Conservation (phyloP, 192 early-diverging fungal genomes). For the Backusella tarrabulga region DNA sequence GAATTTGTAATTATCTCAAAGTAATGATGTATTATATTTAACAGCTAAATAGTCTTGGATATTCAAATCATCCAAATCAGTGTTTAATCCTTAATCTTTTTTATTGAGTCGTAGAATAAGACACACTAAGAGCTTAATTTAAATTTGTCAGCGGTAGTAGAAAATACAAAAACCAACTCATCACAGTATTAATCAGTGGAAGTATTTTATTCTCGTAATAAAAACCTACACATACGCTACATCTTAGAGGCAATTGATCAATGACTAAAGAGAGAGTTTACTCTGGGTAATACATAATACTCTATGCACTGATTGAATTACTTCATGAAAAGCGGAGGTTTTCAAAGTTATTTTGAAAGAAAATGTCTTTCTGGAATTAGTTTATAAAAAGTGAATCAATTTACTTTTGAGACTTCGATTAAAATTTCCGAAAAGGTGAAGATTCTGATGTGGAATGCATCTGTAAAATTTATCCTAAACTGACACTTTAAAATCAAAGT, state of each 20-base stretch:
- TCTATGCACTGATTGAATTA: neutral
- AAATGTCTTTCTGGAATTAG: neutral
- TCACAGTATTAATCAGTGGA: neutral
- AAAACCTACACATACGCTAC: neutral
- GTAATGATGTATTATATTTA: no score
- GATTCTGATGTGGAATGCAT: neutral
- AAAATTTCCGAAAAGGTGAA: neutral
- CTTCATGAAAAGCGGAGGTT: neutral
- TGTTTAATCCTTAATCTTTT: no score
- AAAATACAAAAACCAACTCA: neutral
- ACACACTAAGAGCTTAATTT: no score
- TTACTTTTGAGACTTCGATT: neutral
- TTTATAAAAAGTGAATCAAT: neutral
- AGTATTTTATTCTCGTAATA: neutral
- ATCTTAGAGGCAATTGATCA: neutral
- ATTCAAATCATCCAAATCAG: no score
- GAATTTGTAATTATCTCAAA: no score
- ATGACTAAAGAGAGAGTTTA: neutral
- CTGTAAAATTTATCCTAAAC: no score
- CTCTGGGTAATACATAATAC: neutral
- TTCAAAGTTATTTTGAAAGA: neutral
- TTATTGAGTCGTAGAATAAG: no score
- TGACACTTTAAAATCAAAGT: no score
- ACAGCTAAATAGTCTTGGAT: no score
- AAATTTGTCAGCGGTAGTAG: no score